Evolutionary conservation across 805 yeast genomes (phyloP).

Genomic region (Blastobotrys attinorum): DNA sequence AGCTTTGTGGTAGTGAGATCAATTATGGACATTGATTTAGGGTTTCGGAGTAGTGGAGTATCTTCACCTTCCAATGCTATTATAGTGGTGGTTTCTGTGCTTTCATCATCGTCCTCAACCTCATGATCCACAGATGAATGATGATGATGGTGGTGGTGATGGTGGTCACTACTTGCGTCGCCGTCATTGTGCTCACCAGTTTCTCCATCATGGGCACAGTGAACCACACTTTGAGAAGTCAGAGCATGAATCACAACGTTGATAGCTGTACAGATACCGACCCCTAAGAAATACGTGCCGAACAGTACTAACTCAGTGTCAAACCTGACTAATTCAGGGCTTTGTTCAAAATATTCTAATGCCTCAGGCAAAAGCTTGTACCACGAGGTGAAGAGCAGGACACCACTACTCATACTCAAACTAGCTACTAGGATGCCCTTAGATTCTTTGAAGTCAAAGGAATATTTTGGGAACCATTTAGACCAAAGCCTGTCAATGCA

Average conservation of each 20-base stretch:
- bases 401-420: conserved; percentile 73
- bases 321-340: conserved; percentile 20
- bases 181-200: conserved; percentile 2
- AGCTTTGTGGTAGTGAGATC: conserved; percentile 14
- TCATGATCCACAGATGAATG: conserved; percentile 1
- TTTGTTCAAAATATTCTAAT: conserved; percentile 34
- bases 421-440: conserved; percentile 64
- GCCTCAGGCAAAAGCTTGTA: conserved; percentile 72
- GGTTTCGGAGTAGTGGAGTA: not conserved
- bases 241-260: conserved; percentile 61
- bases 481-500: conserved; percentile 50
- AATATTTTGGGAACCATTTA: conserved; percentile 33
- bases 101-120: not conserved
- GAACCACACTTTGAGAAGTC: conserved; percentile 78
- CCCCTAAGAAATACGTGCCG: conserved; percentile 50
- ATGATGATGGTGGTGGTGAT: conserved; percentile 8
- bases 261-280: conserved; percentile 47
- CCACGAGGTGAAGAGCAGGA: conserved; percentile 67
- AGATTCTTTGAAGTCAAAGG: conserved; percentile 46
- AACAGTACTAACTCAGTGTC: conserved; percentile 29
- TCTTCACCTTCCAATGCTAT: not conserved
- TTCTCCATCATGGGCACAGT: conserved; percentile 60
- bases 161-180: not conserved
- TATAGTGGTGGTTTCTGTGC: too few relatives aligned
- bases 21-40: conserved; percentile 6